Base-by-base conservation (phyloP, 2,329 filamentous ascomycete genomes). In the Phialocephala sp. region DNA sequence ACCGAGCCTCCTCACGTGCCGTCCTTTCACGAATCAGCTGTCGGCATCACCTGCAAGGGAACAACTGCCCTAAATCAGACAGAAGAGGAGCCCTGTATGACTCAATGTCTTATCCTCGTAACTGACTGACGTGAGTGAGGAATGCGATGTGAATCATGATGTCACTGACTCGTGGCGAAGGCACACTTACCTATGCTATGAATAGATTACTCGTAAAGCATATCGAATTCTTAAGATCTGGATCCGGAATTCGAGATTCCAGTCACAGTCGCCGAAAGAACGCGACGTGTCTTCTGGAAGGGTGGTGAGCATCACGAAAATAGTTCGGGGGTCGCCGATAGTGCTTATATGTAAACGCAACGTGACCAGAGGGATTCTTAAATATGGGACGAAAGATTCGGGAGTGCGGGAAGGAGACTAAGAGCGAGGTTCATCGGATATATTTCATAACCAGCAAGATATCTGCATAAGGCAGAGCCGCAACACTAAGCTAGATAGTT, bases 381-480 rank as follows among this genome's bases (percentile, higher is more conserved):
- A 14, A 57, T 36, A n/a, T 37, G 5, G 32, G 18, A 57, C 20
- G 32, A 24, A 35, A 35, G n/a, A 3, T 8, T 35, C 6, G 9
- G 55, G 32, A 57, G 32, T 2, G 35, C 55, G 36, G 55, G 32
- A 22, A 37, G 5, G n/a, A 37, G 55, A 35, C 47, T 22, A n/a
- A 15, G 27, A 37, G 27, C 11, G 24, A 54, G 36, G 54, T 41
- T 52, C 22, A 58, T 59, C 39, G 47, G 45, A 24, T 62, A 50
- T 59, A 62, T 54, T 65, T 43, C 59, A 59, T 54, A 57, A 61
- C 54, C 56, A 68, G 37, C 18, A 50, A 58, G 22, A n/a, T 50
- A 36, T 41, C 60, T 63, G 60, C 60, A 52, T 58, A 63, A 37
- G 55, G 55, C 55, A 57, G 55, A 39, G 55, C 32, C 55, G 32